Conservation (phyloP, 495 filamentous ascomycete genomes). For the Xylaria cubensis region DNA sequence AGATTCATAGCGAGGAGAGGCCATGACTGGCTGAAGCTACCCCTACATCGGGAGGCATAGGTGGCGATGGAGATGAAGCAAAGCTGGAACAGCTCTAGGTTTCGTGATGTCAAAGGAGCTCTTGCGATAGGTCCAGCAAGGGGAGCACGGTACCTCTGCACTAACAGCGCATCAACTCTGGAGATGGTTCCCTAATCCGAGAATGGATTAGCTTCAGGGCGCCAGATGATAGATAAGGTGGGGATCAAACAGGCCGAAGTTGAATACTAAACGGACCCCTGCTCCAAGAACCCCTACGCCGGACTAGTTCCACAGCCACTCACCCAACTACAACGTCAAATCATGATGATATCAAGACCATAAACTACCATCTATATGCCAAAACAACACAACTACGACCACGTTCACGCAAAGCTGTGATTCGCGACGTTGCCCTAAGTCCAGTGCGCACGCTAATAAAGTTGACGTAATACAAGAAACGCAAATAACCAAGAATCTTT, state of each 20-base stretch:
- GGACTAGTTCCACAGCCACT: neutral
- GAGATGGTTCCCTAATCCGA: conserved; percentile 5
- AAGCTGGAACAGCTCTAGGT: conserved; percentile 44
- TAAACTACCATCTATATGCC: neutral
- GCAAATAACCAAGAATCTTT: neutral
- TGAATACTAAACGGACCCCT: conserved; percentile 19
- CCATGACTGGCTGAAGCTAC: conserved; percentile 5
- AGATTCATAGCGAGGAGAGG: neutral
- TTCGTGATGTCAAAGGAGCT: conserved; percentile 40
- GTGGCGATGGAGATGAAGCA: conserved; percentile 43
- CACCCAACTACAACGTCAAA: neutral
- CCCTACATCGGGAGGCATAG: conserved; percentile 36
- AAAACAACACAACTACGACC: neutral
- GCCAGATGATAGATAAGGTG: neutral
- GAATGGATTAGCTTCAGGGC: conserved; percentile 16
- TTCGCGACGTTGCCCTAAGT: neutral
- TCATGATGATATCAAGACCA: neutral
- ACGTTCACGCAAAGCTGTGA: neutral
- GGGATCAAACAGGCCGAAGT: conserved; percentile 24
- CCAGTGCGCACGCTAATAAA: neutral
- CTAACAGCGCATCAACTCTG: conserved; percentile 6
- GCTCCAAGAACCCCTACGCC: neutral
- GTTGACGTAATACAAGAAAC: neutral
- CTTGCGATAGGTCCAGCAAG: conserved; percentile 35
- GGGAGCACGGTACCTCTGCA: conserved; percentile 27